Conservation (phyloP, 305 asterid genomes). For the Euphrasia arctica region DNA sequence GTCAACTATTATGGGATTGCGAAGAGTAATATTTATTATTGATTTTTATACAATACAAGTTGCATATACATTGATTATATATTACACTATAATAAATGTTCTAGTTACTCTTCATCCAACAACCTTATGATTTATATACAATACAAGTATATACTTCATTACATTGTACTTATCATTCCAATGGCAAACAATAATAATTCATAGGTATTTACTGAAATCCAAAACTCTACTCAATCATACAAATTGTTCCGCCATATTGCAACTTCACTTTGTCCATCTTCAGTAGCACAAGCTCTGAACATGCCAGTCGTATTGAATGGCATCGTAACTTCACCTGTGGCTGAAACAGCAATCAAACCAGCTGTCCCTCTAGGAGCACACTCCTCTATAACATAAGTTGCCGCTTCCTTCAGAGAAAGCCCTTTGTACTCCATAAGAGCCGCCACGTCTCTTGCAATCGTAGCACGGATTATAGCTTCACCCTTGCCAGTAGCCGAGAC, state of each 20-base stretch:
- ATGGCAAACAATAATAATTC: too few species aligned
- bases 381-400: slow-evolving; percentile 48
- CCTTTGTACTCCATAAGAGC: slow-evolving; percentile 90
- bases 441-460: slow-evolving; percentile 86
- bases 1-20: too few species aligned
- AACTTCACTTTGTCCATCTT: slow-evolving; percentile 62
- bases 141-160: too few species aligned
- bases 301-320: slow-evolving; percentile 70
- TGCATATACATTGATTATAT: too few species aligned
- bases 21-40: too few species aligned
- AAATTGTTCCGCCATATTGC: slow-evolving; percentile 52
- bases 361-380: slow-evolving; percentile 50
- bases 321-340: slow-evolving; percentile 69
- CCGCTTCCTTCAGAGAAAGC: slow-evolving; percentile 74
- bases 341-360: slow-evolving; percentile 85
- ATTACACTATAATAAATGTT: too few species aligned
- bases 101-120: too few species aligned
- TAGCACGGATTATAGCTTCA: slow-evolving; percentile 74
- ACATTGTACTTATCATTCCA: too few species aligned
- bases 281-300: slow-evolving; percentile 91
- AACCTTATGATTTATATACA: too few species aligned
- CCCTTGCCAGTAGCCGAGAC: slow-evolving; percentile 91
- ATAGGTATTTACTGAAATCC: background rate
- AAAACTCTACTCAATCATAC: background rate
- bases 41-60: too few species aligned